These are phyloP conservation scores for Penicillium argentinense DNA, from an alignment of 495 filamentous ascomycete genomes.

Conservation along the genomic window DNA sequence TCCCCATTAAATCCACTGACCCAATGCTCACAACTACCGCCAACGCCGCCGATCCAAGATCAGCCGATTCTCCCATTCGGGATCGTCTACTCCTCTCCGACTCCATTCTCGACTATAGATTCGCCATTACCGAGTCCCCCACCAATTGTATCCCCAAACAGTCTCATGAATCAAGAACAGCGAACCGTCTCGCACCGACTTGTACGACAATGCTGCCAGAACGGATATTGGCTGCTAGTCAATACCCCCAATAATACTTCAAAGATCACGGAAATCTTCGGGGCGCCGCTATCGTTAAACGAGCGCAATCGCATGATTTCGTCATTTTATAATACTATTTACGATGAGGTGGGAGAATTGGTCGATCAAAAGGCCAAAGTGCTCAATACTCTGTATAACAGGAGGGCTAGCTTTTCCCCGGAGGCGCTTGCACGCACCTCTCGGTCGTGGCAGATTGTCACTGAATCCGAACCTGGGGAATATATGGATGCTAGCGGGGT, in stretches of 20 bases:
- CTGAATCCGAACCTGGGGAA: slow-evolving; percentile 18
- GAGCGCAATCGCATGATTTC: slow-evolving; percentile 26
- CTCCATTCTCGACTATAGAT: slow-evolving; percentile 8
- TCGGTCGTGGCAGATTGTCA: slow-evolving; percentile 24
- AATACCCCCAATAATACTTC: slow-evolving; percentile 12
- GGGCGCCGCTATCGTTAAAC: slow-evolving; percentile 11
- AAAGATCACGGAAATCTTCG: slow-evolving; percentile 24
- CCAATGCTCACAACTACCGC: slow-evolving; percentile 18
- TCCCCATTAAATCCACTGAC: slow-evolving; percentile 6
- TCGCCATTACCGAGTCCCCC: slow-evolving; percentile 13
- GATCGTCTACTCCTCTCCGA: slow-evolving; percentile 17
- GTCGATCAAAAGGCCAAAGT: slow-evolving; percentile 23
- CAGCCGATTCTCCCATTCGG: slow-evolving; percentile 25
- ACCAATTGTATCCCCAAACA: slow-evolving; percentile 7
- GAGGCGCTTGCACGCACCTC: slow-evolving; percentile 17
- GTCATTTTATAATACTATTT: slow-evolving; percentile 18
- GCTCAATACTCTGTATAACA: slow-evolving; percentile 12
- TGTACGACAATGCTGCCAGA: slow-evolving; percentile 28
- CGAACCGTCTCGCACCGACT: slow-evolving; percentile 30
- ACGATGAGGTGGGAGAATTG: slow-evolving; percentile 18
- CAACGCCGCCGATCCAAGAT: slow-evolving; percentile 24
- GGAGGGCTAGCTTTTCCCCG: slow-evolving; percentile 11
- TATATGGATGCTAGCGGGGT: slow-evolving; percentile 35
- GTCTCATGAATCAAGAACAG: slow-evolving; percentile 11
- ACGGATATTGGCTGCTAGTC: slow-evolving; percentile 26